A percentile compares a stretch with the other conserved stretches of the same genome.
These are phyloP conservation scores for Apophysomyces ossiformis DNA, from an alignment of 371 early-diverging fungal species.

Conservation along the genomic window DNA sequence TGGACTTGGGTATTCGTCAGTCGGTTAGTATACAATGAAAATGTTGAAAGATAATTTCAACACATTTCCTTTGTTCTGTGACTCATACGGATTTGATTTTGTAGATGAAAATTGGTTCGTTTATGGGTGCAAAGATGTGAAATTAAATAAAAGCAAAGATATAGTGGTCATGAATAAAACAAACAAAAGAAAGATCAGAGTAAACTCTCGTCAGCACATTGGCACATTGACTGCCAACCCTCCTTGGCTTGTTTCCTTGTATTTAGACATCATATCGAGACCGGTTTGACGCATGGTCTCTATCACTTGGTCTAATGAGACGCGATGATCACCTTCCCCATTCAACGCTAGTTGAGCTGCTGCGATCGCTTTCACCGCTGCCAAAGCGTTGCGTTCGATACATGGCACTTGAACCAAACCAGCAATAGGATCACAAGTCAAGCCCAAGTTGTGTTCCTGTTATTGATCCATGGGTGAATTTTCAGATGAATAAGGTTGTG, in stretches of 20 bases:
- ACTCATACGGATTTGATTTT: neutral
- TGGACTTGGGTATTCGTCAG: conserved; percentile 76
- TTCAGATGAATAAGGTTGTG: neutral
- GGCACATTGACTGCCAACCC: conserved; percentile 92
- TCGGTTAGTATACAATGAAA: conserved; percentile 21
- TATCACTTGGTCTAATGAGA: conserved; percentile 94
- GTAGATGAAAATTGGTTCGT: conserved; percentile 61
- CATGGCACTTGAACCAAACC: conserved; percentile 97
- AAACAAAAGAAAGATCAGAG: conserved; percentile 37
- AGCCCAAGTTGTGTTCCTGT: conserved; percentile 87
- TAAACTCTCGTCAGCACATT: conserved; percentile 61
- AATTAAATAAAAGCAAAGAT: conserved; percentile 39
- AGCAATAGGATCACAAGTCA: conserved; percentile 94
- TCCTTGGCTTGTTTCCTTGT: conserved; percentile 95
- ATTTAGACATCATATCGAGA: conserved; percentile 92
- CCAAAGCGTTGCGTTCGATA: conserved; percentile 94
- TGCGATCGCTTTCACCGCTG: conserved; percentile 94
- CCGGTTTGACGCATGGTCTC: conserved; percentile 96
- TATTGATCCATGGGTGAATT: neutral
- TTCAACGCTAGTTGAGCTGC: conserved; percentile 94
- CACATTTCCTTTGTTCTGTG: no score
- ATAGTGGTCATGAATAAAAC: conserved; percentile 65
- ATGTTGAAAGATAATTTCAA: neutral
- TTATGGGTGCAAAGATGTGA: conserved; percentile 67
- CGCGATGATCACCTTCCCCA: conserved; percentile 88